A percentile compares a stretch with the other conserved stretches of the same genome.
Evolutionary conservation across 352 stramenopile species (phyloP).

Genomic region (Globisporangium radiosum): DNA sequence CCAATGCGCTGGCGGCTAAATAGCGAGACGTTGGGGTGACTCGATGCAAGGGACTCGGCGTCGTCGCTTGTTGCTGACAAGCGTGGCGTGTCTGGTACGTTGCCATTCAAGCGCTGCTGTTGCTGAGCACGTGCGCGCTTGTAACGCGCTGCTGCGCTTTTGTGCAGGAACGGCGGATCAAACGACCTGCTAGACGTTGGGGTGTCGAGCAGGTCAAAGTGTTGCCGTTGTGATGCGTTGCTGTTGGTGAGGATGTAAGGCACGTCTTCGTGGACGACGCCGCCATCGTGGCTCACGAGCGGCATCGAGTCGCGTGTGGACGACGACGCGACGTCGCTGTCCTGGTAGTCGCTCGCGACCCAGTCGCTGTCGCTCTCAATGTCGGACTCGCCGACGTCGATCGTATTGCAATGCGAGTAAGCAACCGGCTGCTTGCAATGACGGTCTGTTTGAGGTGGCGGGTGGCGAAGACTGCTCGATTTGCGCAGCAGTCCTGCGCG

Average conservation of each 20-base stretch:
- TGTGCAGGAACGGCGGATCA: conserved; percentile 12
- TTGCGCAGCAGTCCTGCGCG: neutral
- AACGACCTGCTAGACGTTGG: conserved; percentile 3
- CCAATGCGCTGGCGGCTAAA: conserved; percentile 19
- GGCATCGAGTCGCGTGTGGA: conserved; percentile 4
- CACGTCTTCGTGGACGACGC: conserved; percentile 16
- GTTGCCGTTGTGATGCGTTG: neutral
- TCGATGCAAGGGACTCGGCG: conserved; percentile 10
- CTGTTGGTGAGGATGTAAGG: conserved; percentile 11
- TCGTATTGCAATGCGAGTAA: neutral
- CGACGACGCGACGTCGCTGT: conserved; percentile 8
- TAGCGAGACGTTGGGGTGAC: conserved; percentile 18
- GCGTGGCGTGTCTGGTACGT: too few relatives aligned
- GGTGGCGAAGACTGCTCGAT: neutral
- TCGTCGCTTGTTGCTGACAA: conserved; percentile 3
- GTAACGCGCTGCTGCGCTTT: conserved; percentile 13
- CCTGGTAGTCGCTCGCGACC: conserved; percentile 9
- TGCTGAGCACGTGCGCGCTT: neutral
- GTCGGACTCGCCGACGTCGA: conserved; percentile 4
- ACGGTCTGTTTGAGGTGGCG: neutral
- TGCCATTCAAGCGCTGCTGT: neutral
- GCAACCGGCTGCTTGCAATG: too few relatives aligned
- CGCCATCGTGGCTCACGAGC: conserved; percentile 13
- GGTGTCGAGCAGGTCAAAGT: too few relatives aligned
- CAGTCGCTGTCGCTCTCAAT: neutral